phyloP scores from a whole-genome alignment of 2,329 filamentous ascomycete genomes.

The Diaporthe citrichinensis region DNA sequence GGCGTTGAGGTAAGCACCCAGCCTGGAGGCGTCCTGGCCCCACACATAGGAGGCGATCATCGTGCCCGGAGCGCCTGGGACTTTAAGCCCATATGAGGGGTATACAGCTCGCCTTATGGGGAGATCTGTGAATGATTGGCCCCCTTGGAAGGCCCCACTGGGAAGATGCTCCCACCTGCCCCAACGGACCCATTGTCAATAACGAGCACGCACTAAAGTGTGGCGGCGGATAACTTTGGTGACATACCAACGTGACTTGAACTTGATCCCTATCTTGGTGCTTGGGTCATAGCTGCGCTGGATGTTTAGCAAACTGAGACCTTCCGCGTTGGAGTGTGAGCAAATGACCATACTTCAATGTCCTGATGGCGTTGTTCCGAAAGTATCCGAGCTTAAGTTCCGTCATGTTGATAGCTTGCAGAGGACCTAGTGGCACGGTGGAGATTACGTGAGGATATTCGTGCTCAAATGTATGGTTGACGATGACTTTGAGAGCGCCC shows the following conservation, averaged over 20 bases:
- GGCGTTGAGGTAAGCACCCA: slow-evolving; percentile 46
- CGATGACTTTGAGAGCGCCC: slow-evolving; percentile 43
- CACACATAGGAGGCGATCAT: slow-evolving; percentile 48
- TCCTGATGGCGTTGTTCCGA: slow-evolving; percentile 49
- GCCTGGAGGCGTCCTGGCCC: slow-evolving; percentile 46
- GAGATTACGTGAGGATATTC: slow-evolving; percentile 46
- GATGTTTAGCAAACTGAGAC: neutral
- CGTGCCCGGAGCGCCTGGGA: slow-evolving; percentile 43
- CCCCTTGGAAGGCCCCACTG: slow-evolving; percentile 45
- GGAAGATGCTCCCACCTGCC: slow-evolving; percentile 44
- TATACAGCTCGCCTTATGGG: slow-evolving; percentile 52
- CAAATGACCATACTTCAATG: slow-evolving; percentile 44
- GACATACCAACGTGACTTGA: slow-evolving; percentile 48
- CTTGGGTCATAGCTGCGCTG: slow-evolving; percentile 46
- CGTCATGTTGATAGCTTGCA: slow-evolving; percentile 46
- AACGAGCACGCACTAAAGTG: neutral
- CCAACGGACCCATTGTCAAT: neutral
- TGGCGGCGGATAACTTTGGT: neutral
- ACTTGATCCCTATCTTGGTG: slow-evolving; percentile 50
- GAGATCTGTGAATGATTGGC: slow-evolving; percentile 49
- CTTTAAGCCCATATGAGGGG: slow-evolving; percentile 49
- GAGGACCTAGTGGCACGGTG: slow-evolving; percentile 47
- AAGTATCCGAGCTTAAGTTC: slow-evolving; percentile 48
- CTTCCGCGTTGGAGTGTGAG: neutral
- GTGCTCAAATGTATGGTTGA: slow-evolving; percentile 43